These are phyloP conservation scores for Pseudonitzschia delicatissima DNA, from an alignment of 108 stramenopile species.

Conservation along the genomic window DNA sequence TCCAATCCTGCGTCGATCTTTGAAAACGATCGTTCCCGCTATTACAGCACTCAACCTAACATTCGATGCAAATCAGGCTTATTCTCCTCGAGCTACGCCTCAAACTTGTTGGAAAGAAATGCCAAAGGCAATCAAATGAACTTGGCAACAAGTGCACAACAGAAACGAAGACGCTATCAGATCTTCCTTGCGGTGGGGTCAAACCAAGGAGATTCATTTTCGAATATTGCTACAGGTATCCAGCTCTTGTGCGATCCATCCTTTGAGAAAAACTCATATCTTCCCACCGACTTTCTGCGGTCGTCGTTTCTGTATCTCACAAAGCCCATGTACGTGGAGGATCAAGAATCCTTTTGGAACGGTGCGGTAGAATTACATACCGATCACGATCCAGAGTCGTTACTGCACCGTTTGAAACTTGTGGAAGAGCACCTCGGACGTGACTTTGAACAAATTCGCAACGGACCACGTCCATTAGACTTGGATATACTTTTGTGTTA, in stretches of 20 bases:
- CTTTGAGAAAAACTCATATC: neutral
- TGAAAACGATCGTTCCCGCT: too few relatives aligned
- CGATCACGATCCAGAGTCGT: constrained; percentile 40
- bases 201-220: constrained; percentile 70
- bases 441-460: constrained; percentile 44
- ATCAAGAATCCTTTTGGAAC: constrained; percentile 87
- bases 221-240: constrained; percentile 54
- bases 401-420: constrained; percentile 55
- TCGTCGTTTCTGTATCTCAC: constrained; percentile 81
- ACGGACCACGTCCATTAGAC: constrained; percentile 90
- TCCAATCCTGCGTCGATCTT: too few relatives aligned
- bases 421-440: constrained; percentile 71
- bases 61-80: too few relatives aligned
- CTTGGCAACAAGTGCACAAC: neutral
- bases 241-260: constrained; percentile 34
- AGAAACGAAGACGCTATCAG: constrained; percentile 14
- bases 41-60: too few relatives aligned
- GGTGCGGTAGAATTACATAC: constrained; percentile 81
- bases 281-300: constrained; percentile 35
- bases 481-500: constrained; percentile 80
- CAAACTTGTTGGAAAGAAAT: too few relatives aligned
- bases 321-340: constrained; percentile 81
- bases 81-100: too few relatives aligned
- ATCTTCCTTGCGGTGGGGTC: constrained; percentile 81
- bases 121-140: too few relatives aligned